Evolutionary conservation across 2,329 filamentous ascomycete species (phyloP).

Genomic region (Alternaria sp.): DNA sequence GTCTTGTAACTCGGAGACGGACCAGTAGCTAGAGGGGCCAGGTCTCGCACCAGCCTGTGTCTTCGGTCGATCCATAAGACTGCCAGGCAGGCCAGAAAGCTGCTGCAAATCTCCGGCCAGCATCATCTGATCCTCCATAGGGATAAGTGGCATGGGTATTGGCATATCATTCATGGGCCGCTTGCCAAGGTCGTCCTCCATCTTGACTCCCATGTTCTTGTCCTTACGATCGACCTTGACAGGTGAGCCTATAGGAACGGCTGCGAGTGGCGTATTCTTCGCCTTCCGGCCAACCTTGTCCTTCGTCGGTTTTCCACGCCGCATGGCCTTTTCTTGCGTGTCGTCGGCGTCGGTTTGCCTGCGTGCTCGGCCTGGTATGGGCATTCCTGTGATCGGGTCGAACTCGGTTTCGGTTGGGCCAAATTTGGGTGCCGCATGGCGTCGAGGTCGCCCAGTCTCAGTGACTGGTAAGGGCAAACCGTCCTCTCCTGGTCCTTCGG

Average conservation of each 20-base stretch:
- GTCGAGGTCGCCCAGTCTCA: conserved; percentile 57
- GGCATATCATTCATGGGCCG: conserved; percentile 36
- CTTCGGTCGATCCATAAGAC: conserved; percentile 46
- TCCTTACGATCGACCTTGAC: conserved; percentile 45
- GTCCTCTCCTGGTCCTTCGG: conserved; percentile 50
- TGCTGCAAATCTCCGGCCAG: conserved; percentile 28
- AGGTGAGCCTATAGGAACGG: conserved; percentile 45
- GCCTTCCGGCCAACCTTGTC: conserved; percentile 50
- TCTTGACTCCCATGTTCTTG: conserved; percentile 38
- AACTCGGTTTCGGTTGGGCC: conserved; percentile 69
- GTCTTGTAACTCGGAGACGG: conserved; percentile 78
- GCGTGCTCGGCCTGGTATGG: conserved; percentile 44
- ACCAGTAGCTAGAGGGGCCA: conserved; percentile 84
- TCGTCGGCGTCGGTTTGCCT: conserved; percentile 42
- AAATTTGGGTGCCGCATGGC: conserved; percentile 72
- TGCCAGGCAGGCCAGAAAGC: conserved; percentile 26
- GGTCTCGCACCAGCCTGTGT: conserved; percentile 53
- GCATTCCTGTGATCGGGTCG: conserved; percentile 54
- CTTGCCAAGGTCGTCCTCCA: conserved; percentile 43
- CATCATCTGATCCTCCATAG: conserved; percentile 37
- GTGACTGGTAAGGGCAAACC: conserved; percentile 50
- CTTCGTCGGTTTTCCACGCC: conserved; percentile 50
- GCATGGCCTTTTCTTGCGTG: conserved; percentile 46
- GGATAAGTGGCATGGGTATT: conserved; percentile 30
- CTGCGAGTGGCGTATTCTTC: conserved; percentile 52